phyloP scores from a whole-genome alignment of 1,139 yeast genomes.

The Geotrichum klebahnii region DNA sequence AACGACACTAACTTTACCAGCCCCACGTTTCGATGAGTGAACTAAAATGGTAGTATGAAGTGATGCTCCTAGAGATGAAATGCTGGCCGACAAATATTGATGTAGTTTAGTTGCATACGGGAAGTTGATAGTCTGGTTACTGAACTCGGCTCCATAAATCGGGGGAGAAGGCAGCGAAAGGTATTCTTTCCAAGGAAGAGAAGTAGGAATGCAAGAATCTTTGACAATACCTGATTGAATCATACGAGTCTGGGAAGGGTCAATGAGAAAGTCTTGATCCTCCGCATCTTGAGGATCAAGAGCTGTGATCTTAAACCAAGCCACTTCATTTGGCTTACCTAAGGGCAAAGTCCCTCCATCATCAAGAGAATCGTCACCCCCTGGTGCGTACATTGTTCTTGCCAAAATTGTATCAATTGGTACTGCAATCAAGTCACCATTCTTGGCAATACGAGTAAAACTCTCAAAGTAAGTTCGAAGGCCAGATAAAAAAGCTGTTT shows the following conservation, averaged over 20 bases:
- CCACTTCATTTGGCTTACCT: slow-evolving; percentile 68
- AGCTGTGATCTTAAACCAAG: slow-evolving; percentile 68
- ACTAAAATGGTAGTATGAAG: slow-evolving; percentile 63
- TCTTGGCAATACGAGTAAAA: slow-evolving; percentile 53
- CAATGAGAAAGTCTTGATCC: slow-evolving; percentile 53
- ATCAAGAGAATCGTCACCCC: slow-evolving; percentile 30
- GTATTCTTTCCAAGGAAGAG: slow-evolving; percentile 53
- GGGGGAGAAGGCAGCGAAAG: slow-evolving; percentile 42
- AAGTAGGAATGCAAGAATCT: slow-evolving; percentile 41
- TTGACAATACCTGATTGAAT: slow-evolving; percentile 56
- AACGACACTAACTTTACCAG: slow-evolving; percentile 71
- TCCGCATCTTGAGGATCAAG: slow-evolving; percentile 40
- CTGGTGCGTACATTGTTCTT: slow-evolving; percentile 49
- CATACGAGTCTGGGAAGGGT: slow-evolving; percentile 61
- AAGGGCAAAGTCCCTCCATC: slow-evolving; percentile 41
- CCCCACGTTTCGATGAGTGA: slow-evolving; percentile 66
- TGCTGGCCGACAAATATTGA: slow-evolving; percentile 34
- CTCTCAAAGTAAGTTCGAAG: slow-evolving; percentile 60
- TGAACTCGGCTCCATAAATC: slow-evolving; percentile 28
- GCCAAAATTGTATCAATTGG: slow-evolving; percentile 71
- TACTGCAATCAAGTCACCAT: slow-evolving; percentile 69
- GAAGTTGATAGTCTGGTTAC: slow-evolving; percentile 45
- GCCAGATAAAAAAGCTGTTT: slow-evolving; percentile 60
- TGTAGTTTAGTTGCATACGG: slow-evolving; percentile 50
- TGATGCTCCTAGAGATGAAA: slow-evolving; percentile 38